Conservation (phyloP, 768 basidiomycete species). For the Gyrodon lividus region DNA sequence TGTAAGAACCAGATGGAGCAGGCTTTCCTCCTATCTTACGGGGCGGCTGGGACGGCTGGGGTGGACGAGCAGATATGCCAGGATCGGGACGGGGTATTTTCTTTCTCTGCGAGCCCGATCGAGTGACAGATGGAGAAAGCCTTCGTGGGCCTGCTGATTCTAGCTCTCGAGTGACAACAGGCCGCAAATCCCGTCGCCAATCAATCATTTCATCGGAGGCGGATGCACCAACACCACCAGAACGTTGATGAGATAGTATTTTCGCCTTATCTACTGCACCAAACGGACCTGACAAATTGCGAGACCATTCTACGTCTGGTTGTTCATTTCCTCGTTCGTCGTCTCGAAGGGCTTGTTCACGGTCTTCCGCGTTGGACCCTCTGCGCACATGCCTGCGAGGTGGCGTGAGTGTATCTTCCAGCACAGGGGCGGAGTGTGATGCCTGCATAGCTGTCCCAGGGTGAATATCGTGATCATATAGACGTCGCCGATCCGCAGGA, state of each 20-base stretch:
- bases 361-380: constrained; percentile 27
- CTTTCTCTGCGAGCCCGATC: constrained; percentile 21
- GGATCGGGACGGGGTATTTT: constrained; percentile 18
- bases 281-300: constrained; percentile 11
- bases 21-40: constrained; percentile 24
- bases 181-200: constrained; percentile 1
- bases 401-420: constrained; percentile 30
- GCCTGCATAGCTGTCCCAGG: constrained; percentile 23
- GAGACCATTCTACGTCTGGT: constrained; percentile 21
- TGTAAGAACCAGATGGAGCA: constrained; percentile 20
- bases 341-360: constrained; percentile 24
- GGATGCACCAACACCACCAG: constrained; percentile 15
- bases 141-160: constrained; percentile 15
- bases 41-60: constrained; percentile 9
- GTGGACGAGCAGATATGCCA: constrained; percentile 22
- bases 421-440: constrained; percentile 27
- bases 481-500: constrained; percentile 27
- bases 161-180: constrained; percentile 13
- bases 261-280: constrained; percentile 15
- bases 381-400: constrained; percentile 28
- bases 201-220: constrained; percentile 20
- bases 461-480: constrained; percentile 15
- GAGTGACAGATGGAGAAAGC: constrained; percentile 9
- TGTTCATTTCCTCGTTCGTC: constrained; percentile 21
- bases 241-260: constrained; percentile 8